Base-by-base conservation (phyloP, 805 yeast genomes). In the Kodamaea leandrae region DNA sequence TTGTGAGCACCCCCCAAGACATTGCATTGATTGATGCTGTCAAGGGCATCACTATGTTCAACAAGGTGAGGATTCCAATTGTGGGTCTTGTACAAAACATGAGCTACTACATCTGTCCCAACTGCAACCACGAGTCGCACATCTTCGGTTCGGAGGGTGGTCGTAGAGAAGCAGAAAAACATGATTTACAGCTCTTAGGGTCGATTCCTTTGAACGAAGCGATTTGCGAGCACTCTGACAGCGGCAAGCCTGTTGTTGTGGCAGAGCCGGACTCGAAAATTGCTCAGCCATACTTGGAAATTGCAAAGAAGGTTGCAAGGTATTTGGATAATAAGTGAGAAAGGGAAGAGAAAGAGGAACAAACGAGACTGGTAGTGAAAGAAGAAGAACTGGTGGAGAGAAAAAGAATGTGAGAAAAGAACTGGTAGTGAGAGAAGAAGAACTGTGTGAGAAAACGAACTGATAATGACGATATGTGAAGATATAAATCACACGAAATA, bases 1-100 rank as follows among this genome's bases (percentile, higher is more conserved):
- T 87, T 27, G 95, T 87, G 1, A 79, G 89, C 0, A 87, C 96
- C 0, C 91, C 95, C 0, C 96, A 87, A 57, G 95, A 87, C 48
- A 76, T 87, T 29, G 95, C 96, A 0, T 60, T 86, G 18, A 71
- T 82, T 4, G 96, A 87, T 56, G 95, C 87, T 0, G 76, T 80
- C 15, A 81, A 87, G 48, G 96, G 96, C 0, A 77, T 86, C 8
- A 69, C 84, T 8, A 82, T 87, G 91, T 86, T 83, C 57, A 61
- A 77, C 4, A 83, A 83, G 48, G 84, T 86, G 29, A 61, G 76
- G 14, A 77, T 84, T 8, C 95, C 93, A 0, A 73, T 87, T 0
- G 50, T 83, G 20, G 96, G 96, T 0, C 55, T 86, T 46, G 87
- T 87, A 0, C 86, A 86, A 52, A 87, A 87, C 55, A 87, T 87